Base-by-base conservation (phyloP, 2,329 filamentous ascomycete species). In the Neurospora sp. region DNA sequence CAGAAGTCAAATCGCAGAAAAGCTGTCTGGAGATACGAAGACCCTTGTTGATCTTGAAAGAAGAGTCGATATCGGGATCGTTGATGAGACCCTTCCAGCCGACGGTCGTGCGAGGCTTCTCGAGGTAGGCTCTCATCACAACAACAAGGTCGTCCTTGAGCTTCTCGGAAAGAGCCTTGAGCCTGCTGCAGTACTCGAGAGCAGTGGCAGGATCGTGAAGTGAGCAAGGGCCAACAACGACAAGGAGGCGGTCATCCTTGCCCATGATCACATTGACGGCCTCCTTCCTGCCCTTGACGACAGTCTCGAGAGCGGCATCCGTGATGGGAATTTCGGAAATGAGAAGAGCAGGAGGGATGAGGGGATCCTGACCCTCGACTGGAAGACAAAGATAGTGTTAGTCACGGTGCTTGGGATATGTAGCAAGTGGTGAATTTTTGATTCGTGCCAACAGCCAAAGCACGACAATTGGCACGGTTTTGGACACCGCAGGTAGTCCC, bases 1-100 rank as follows among this genome's bases (percentile, higher is more conserved):
- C 85, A 72, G 85, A 85, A 41, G 95, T 99, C 72, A 99, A 85
- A 78, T 98, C 94, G 76, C 91, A 89, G 84, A 97, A 99, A 78
- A 99, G 87, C 83, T 97, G 91, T 76, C 96, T 88, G n/a, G 92
- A 95, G 70, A 97, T 89, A 38, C 93, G 89, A 70, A 99, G 87
- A 68, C 96, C 96, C 86, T 98, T 98, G 89, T 99, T 99, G 85
- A 99, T 99, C 84, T 97, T 89, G 90, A 92, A 99, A 78, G 91
- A 96, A 80, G 96, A 91, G 81, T 99, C 93, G 80, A 99, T 97
- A 77, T 98, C 94, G 2, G 96, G 96, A 81, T 99, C 96, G 82
- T 99, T 99, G 86, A 99, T 97, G 80, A 99, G 86, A 68, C 96
- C 96, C 84, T 99, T 99, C 96, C 96, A 99, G 79, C 96, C 96